Base-by-base conservation (phyloP, 177 flowering plant genomes). In the Tripterygium wilfordii region DNA sequence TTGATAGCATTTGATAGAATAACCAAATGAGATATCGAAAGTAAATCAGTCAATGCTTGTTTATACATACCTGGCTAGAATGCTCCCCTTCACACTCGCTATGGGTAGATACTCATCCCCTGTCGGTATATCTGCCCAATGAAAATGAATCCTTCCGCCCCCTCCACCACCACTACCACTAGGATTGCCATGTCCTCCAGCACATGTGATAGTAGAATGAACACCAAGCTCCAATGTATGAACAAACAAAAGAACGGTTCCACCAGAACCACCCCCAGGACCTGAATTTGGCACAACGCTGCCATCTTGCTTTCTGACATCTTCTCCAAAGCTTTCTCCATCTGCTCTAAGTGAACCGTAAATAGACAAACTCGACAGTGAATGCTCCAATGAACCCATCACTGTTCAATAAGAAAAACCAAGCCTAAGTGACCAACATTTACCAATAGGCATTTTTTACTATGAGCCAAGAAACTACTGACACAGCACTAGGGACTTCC, bases 241-340 rank as follows among this genome's bases (percentile, higher is more conserved):
- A 63, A 90, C 36, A 79, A 94, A 94, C 59, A 94, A 44, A 62
- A 94, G 87, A 48, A 94, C 72, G 40, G 94, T 83, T 54, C 99
- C 99, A 51, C 99, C 99, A 66, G 99, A 90, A 37, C 97, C 97
- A 68, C 99, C 99, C 19, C 99, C 99, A 8, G 82, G 69, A 30
- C 86, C 85, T 27, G 57, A 64, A 57, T 38, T 58, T 42, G 64
- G 42, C 58, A 41, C 35, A 44, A 44, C 29, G 2, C 25, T 9
- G 62, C 41, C 42, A n/a, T 57, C 45, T 38, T 48, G 51, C 32
- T 45, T 58, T 40, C 39, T 24, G 12, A 44, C 38, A 49, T 42
- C 44, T 37, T 68, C 62, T 35, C 63, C 59, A 54, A 54, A 75
- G 68, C 80, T 82, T 67, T 77, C 82, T 42, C 99, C 99, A 76